phyloP scores from a whole-genome alignment of 2,329 filamentous ascomycete species.

The Zasmidium angulare region DNA sequence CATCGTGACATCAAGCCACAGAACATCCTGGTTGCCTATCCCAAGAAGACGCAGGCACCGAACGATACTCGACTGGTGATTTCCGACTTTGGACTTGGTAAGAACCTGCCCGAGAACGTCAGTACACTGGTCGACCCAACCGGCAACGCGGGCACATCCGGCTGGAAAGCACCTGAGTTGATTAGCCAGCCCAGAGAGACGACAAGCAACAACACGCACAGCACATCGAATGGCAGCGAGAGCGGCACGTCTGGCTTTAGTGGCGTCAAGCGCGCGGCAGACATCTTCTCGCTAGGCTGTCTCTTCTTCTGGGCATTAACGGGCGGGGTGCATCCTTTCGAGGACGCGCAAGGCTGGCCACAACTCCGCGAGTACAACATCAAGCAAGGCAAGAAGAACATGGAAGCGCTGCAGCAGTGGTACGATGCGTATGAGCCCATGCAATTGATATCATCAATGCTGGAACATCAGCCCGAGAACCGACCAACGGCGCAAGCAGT shows the following conservation, averaged over 20 bases:
- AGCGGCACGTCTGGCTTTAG: conserved; percentile 54
- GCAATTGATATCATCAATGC: conserved; percentile 82
- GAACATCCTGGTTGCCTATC: conserved; percentile 82
- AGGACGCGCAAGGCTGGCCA: conserved; percentile 92
- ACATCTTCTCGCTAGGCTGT: conserved; percentile 94
- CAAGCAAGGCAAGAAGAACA: conserved; percentile 76
- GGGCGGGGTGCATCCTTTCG: conserved; percentile 87
- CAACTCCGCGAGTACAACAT: conserved; percentile 85
- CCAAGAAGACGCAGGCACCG: conserved; percentile 66
- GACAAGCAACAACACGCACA: conserved; percentile 44
- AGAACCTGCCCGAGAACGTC: conserved; percentile 91
- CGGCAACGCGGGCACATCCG: conserved; percentile 88
- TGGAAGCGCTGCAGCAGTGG: conserved; percentile 55
- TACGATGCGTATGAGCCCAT: conserved; percentile 84
- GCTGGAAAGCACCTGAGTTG: conserved; percentile 94
- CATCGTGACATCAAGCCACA: conserved; percentile 97
- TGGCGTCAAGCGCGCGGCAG: conserved; percentile 90
- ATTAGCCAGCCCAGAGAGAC: conserved; percentile 60
- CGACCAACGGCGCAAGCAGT: conserved; percentile 75
- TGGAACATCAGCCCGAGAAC: conserved; percentile 62
- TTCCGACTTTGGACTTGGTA: conserved; percentile 96
- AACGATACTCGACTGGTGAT: conserved; percentile 78
- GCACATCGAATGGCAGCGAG: conserved; percentile 55
- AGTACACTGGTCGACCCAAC: conserved; percentile 95
- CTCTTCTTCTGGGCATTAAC: conserved; percentile 99